Evolutionary conservation across 768 basidiomycete genomes (phyloP).

Genomic region (Ephemerocybe angulata): DNA sequence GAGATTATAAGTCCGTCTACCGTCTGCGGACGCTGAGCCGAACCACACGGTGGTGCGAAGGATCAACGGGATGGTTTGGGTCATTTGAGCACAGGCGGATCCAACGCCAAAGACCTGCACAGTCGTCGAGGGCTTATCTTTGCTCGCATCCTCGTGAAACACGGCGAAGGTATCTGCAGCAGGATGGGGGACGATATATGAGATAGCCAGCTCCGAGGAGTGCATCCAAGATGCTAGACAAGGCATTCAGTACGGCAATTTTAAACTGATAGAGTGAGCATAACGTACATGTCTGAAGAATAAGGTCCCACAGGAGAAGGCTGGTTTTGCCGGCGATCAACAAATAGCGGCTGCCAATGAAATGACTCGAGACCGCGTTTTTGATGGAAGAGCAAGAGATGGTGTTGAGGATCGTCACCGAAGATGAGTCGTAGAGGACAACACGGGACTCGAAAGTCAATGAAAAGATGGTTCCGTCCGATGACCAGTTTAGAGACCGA

Average conservation of each 20-base stretch:
- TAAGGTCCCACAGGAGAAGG: conserved; percentile 70
- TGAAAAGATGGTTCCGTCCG: conserved; percentile 82
- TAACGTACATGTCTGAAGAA: conserved; percentile 55
- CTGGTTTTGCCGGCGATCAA: conserved; percentile 46
- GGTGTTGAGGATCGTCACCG: conserved; percentile 55
- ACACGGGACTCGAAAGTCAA: conserved; percentile 65
- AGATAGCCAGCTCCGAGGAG: conserved; percentile 34
- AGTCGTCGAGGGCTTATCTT: conserved; percentile 30
- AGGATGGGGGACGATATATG: conserved; percentile 52
- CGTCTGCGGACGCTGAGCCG: conserved; percentile 24
- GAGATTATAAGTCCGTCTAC: conserved; percentile 45
- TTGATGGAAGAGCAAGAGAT: conserved; percentile 56
- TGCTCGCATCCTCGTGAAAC: conserved; percentile 35
- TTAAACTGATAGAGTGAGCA: background rate
- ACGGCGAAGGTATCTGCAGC: conserved; percentile 56
- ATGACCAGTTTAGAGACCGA: conserved; percentile 69
- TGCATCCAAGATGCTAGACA: conserved; percentile 61
- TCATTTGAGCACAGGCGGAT: conserved; percentile 42
- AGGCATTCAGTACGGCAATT: conserved; percentile 2
- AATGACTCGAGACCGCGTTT: conserved; percentile 45
- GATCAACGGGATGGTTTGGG: conserved; percentile 55
- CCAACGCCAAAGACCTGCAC: conserved; percentile 47
- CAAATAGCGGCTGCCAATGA: conserved; percentile 74
- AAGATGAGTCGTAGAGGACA: conserved; percentile 69
- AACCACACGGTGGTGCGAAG: conserved; percentile 46